Evolutionary conservation across 345 rosid genomes (phyloP).

Genomic region (Dipteronia sinensis): DNA sequence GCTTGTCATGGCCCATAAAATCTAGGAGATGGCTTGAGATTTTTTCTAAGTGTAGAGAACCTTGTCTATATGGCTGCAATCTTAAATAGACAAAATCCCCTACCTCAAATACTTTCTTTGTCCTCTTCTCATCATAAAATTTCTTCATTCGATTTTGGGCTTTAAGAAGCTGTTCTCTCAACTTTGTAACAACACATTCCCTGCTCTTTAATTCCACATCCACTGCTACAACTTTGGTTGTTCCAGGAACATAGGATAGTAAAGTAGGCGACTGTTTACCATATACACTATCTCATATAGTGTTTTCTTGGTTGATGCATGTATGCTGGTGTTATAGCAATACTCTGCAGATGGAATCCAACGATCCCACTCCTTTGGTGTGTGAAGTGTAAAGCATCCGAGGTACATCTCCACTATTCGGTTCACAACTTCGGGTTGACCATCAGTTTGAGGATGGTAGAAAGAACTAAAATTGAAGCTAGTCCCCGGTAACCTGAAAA

Average conservation of each 20-base stretch:
- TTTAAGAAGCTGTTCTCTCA: too few species aligned
- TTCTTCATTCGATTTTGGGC: too few species aligned
- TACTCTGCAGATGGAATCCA: background rate
- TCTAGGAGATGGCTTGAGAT: too few species aligned
- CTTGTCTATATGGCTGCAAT: background rate
- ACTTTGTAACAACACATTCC: too few species aligned
- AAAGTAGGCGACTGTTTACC: background rate
- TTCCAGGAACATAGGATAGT: background rate
- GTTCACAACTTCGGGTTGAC: conserved; percentile 3
- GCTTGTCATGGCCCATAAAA: too few species aligned
- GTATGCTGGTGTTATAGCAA: conserved; percentile 11
- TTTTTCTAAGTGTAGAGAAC: too few species aligned
- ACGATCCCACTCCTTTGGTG: background rate
- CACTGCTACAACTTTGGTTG: background rate
- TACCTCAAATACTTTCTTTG: background rate
- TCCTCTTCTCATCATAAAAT: background rate
- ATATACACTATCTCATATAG: conserved; percentile 4
- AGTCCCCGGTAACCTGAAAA: background rate
- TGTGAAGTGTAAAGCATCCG: too few species aligned
- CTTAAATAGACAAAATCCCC: background rate
- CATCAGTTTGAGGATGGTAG: background rate
- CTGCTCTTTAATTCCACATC: background rate
- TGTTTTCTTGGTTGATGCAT: background rate
- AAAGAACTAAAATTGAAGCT: background rate
- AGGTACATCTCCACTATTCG: background rate